Conservation (phyloP, 495 filamentous ascomycete genomes). For the Trichocladium antarcticum region DNA sequence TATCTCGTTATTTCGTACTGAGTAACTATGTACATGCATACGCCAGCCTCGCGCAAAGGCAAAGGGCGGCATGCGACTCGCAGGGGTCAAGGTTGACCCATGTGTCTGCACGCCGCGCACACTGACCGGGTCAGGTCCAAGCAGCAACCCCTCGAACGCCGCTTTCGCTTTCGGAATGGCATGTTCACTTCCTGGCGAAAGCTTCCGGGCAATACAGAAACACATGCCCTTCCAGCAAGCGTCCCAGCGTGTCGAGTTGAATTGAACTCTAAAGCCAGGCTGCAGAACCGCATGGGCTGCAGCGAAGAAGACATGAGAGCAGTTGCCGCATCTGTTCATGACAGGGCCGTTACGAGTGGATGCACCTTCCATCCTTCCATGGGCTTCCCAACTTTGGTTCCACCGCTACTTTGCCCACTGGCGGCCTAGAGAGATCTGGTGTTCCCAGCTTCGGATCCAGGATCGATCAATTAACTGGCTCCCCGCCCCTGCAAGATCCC, state of each 20-base stretch:
- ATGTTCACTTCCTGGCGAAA: too few relatives aligned
- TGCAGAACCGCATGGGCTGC: too few relatives aligned
- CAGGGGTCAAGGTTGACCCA: conserved; percentile 9
- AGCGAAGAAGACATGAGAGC: conserved; percentile 10
- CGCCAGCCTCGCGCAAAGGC: too few relatives aligned
- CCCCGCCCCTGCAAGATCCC: background rate
- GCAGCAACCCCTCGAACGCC: too few relatives aligned
- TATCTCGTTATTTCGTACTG: too few relatives aligned
- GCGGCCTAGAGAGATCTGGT: conserved; percentile 13
- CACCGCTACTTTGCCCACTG: conserved; percentile 19
- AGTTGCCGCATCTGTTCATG: conserved; percentile 15
- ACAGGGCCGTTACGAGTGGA: conserved; percentile 9
- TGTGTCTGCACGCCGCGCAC: background rate
- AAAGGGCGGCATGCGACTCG: background rate
- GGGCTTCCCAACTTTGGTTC: conserved; percentile 8
- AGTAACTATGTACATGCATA: too few relatives aligned
- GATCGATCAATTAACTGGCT: conserved; percentile 1
- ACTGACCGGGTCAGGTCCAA: too few relatives aligned
- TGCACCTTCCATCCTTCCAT: conserved; percentile 11
- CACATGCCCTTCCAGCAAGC: too few relatives aligned
- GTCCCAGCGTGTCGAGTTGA: too few relatives aligned
- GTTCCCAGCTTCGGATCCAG: conserved; percentile 8
- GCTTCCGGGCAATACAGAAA: too few relatives aligned
- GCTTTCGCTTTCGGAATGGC: too few relatives aligned
- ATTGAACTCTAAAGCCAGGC: too few relatives aligned